Evolutionary conservation across 164 flowering plant genomes (phyloP).

Genomic region (Malania oleifera): DNA sequence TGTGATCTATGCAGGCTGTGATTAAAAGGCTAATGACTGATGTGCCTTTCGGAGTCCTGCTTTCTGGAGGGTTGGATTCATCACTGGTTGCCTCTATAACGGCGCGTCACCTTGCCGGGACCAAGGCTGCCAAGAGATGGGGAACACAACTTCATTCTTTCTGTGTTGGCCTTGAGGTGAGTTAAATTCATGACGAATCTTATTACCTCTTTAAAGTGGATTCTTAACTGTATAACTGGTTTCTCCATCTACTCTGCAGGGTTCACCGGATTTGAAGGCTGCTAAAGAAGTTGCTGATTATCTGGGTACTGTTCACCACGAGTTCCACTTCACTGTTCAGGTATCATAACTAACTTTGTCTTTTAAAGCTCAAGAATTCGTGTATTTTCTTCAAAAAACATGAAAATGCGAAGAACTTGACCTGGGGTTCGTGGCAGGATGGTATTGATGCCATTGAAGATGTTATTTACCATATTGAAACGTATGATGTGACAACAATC

Average conservation of each 20-base stretch:
- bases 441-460: slow-evolving; percentile 97
- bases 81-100: slow-evolving; percentile 84
- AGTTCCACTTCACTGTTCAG: slow-evolving; percentile 89
- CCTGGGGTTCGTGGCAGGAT: slow-evolving; percentile 39
- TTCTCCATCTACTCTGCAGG: slow-evolving; percentile 33
- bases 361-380: not conserved
- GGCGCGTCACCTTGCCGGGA: slow-evolving; percentile 70
- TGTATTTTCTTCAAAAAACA: not conserved
- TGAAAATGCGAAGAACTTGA: not conserved
- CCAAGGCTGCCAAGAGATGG: slow-evolving; percentile 87
- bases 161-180: slow-evolving; percentile 91
- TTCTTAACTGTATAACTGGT: not conserved
- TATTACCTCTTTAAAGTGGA: not conserved
- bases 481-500: slow-evolving; percentile 90
- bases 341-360: slow-evolving; percentile 21
- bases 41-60: slow-evolving; percentile 88
- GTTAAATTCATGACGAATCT: not conserved
- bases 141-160: slow-evolving; percentile 91
- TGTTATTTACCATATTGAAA: slow-evolving; percentile 86
- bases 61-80: slow-evolving; percentile 91
- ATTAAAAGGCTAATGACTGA: slow-evolving; percentile 93
- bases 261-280: slow-evolving; percentile 92
- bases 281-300: slow-evolving; percentile 91
- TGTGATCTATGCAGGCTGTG: slow-evolving; percentile 55
- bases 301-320: slow-evolving; percentile 94